Evolutionary conservation across 805 yeast genomes (phyloP).

Genomic region (Cyberlindnera euphorbiae): DNA sequence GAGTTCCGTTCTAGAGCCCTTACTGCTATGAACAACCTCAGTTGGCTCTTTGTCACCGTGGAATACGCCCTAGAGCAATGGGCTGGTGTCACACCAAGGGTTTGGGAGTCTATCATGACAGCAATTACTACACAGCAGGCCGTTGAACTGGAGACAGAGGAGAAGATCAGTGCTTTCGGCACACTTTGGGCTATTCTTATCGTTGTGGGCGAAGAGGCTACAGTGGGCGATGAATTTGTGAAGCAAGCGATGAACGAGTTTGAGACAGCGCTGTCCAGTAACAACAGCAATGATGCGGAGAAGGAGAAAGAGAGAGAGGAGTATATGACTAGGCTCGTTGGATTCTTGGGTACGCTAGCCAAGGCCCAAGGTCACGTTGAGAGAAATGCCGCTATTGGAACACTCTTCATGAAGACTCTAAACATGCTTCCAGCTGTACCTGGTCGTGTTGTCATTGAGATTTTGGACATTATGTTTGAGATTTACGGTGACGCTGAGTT

Average conservation of each 20-base stretch:
- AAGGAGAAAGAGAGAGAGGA: constrained; percentile 32
- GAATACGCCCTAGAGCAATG: constrained; percentile 15
- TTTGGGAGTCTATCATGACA: constrained; percentile 13
- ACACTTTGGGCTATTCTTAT: constrained; percentile 40
- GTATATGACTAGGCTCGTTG: constrained; percentile 39
- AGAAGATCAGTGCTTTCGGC: constrained; percentile 35
- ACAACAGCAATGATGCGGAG: constrained; percentile 14
- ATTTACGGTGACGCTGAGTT: constrained; percentile 70
- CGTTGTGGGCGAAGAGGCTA: constrained; percentile 19
- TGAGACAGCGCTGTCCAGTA: constrained; percentile 10
- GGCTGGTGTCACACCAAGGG: constrained; percentile 9
- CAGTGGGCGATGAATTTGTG: constrained; percentile 27
- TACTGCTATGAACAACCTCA: constrained; percentile 65
- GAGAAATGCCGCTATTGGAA: constrained; percentile 40
- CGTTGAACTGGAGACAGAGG: constrained; percentile 24
- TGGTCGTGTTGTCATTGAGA: constrained; percentile 47
- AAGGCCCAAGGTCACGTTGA: constrained; percentile 39
- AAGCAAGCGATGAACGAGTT: constrained; percentile 20
- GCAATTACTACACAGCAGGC: constrained; percentile 1
- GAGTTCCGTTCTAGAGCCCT: constrained; percentile 52
- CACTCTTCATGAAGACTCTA: constrained; percentile 36
- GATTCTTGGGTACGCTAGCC: constrained; percentile 50
- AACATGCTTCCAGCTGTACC: constrained; percentile 24
- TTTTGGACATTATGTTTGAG: constrained; percentile 66
- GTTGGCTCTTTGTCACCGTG: constrained; percentile 43